Percentiles rank a stretch among this genome's conserved stretches.
Evolutionary conservation across 169 alveolate species (phyloP).

Genomic region (Eimeria brunetti): DNA sequence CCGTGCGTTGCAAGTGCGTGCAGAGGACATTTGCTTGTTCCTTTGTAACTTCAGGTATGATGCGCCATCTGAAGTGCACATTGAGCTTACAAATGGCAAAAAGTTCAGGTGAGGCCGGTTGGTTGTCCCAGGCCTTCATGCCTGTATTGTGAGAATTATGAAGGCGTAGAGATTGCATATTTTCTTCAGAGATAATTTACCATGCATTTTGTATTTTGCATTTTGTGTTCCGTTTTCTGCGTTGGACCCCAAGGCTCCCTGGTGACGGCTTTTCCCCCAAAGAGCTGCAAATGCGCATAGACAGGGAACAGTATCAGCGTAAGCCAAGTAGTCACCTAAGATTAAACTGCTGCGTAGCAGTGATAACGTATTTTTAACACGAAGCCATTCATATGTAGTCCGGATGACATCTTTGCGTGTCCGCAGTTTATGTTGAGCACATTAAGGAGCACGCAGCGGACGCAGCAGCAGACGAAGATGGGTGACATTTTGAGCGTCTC

Average conservation of each 20-base stretch:
- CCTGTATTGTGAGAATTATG: neutral
- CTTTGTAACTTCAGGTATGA: constrained; percentile 6
- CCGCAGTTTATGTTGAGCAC: constrained; percentile 52
- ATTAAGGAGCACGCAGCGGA: constrained; percentile 69
- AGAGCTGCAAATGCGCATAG: constrained; percentile 72
- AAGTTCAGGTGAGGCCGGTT: constrained; percentile 23
- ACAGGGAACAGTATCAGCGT: constrained; percentile 69
- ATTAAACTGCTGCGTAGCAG: neutral
- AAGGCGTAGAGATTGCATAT: neutral
- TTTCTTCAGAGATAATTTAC: neutral
- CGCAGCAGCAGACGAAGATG: constrained; percentile 50
- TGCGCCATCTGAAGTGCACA: constrained; percentile 60
- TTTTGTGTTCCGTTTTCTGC: neutral
- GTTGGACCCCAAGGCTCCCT: constrained; percentile 8
- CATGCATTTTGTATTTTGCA: neutral
- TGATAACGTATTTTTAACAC: neutral
- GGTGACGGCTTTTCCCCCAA: constrained; percentile 42
- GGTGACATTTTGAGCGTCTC: neutral
- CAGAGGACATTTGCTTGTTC: no score
- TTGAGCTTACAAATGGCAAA: constrained; percentile 47
- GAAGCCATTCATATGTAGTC: neutral
- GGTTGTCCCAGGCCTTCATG: neutral
- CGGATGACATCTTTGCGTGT: neutral
- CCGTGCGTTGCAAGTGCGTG: neutral
- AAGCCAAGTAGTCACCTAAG: neutral